Evolutionary conservation across 768 basidiomycete genomes (phyloP), one percentile per base, ranked within the genome.

Genomic region (Artomyces pyxidatus): DNA sequence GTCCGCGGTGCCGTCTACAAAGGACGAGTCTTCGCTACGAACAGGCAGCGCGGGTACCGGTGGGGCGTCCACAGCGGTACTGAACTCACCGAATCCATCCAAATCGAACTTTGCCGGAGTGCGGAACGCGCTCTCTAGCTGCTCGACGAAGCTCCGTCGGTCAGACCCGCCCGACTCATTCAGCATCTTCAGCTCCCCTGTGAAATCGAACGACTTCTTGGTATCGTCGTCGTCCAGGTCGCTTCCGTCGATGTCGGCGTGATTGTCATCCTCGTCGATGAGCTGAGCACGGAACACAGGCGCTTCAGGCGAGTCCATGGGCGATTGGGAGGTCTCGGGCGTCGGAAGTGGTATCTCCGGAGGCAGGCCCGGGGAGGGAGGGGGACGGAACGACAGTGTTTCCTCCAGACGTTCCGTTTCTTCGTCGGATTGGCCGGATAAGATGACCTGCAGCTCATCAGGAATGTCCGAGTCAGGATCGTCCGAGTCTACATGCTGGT

Each of bases 401-500:
- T 78, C 74, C 1, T 73, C 71, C 6, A 61, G 38, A 19, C 45
- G 48, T 5, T 48, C 51, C 4, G 58, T 58, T 44, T 46, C 49
- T 17, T 60, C 62, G 27, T 66, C 67, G 62, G 67, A 29, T 49
- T 71, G 53, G 45, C 71, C 57, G 0, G 70, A 70, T 22, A 90
- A 62, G 41, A 90, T 79, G 21, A 71, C 69, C 53, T 81, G 79
- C 48, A 90, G 61, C 62, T 90, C 88, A 37, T 85, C 77, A 1
- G 88, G 86, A n/a, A 89, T 85, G 57, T 91, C 86, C 2, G 81
- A 85, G 61, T 88, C 81, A 0, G 77, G 83, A 58, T 87, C 82
- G 8, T 76, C 76, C 2, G 67, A 70, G 30, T 83, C 75, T 7
- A 74, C 55, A 12, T 42, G 17, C 71, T 73, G 14, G 67, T 67